Evolutionary conservation across 2,329 filamentous ascomycete genomes (phyloP).

Genomic region (Fusarium verrucosum): DNA sequence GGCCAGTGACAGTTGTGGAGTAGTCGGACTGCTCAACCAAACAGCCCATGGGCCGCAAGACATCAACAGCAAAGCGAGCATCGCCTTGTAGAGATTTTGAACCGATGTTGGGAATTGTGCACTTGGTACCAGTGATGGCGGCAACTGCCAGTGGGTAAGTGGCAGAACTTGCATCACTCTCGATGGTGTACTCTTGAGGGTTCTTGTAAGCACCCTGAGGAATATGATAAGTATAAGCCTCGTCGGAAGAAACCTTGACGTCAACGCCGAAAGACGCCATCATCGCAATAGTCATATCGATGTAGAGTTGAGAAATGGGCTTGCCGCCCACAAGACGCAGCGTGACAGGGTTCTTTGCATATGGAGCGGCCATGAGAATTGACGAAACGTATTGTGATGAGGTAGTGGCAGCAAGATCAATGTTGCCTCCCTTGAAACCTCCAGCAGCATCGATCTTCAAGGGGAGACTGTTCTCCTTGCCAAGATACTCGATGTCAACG

Average conservation of each 20-base stretch:
- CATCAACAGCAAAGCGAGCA: constrained; percentile 90
- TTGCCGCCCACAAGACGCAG: constrained; percentile 93
- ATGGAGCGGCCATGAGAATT: constrained; percentile 94
- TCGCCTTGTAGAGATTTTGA: constrained; percentile 92
- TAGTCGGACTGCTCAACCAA: constrained; percentile 82
- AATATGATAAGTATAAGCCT: constrained; percentile 93
- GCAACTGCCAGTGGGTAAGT: constrained; percentile 95
- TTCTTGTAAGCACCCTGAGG: constrained; percentile 85
- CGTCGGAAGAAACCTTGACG: constrained; percentile 78
- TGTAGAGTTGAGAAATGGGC: constrained; percentile 95
- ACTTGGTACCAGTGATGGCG: constrained; percentile 94
- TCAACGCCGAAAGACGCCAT: constrained; percentile 91
- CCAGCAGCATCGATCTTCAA: constrained; percentile 82
- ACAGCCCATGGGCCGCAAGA: constrained; percentile 93
- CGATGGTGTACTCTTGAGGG: constrained; percentile 85
- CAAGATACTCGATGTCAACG: constrained; percentile 85
- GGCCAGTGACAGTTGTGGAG: constrained; percentile 93
- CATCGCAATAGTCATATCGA: constrained; percentile 99
- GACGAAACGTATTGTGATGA: constrained; percentile 99
- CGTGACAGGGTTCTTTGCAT: constrained; percentile 93
- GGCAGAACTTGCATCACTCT: constrained; percentile 97
- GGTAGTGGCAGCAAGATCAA: constrained; percentile 92
- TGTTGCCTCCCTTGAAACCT: constrained; percentile 85
- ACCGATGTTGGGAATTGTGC: constrained; percentile 96
- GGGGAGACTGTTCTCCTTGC: constrained; percentile 83